phyloP scores from a whole-genome alignment of 2,329 filamentous ascomycete genomes.

The Phoma sp. region DNA sequence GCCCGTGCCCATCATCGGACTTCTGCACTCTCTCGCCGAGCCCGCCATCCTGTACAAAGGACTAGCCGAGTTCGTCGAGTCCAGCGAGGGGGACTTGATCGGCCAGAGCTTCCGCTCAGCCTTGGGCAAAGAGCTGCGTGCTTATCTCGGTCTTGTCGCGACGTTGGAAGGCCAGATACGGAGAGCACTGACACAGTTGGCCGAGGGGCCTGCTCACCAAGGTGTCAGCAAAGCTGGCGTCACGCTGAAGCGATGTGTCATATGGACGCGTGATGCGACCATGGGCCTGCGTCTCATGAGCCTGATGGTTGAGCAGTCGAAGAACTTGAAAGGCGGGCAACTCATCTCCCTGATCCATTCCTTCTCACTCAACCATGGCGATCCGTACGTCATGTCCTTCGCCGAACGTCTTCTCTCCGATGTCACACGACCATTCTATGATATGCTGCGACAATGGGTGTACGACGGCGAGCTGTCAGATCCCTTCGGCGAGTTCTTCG shows the following conservation, averaged over 20 bases:
- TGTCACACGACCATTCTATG: constrained; percentile 94
- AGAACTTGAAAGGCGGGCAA: constrained; percentile 83
- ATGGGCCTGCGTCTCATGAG: constrained; percentile 95
- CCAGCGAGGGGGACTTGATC: constrained; percentile 81
- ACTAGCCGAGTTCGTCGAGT: constrained; percentile 82
- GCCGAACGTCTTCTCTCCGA: constrained; percentile 86
- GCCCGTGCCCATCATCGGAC: constrained; percentile 82
- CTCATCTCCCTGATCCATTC: constrained; percentile 92
- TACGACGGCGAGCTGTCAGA: constrained; percentile 98
- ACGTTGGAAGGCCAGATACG: constrained; percentile 93
- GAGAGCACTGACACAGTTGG: constrained; percentile 77
- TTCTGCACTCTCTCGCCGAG: constrained; percentile 89
- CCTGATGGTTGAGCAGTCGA: constrained; percentile 89
- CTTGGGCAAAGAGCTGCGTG: constrained; percentile 81
- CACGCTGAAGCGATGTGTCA: constrained; percentile 91
- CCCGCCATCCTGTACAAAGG: constrained; percentile 89
- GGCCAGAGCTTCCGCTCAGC: constrained; percentile 91
- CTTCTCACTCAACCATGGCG: constrained; percentile 92
- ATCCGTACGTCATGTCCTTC: constrained; percentile 92
- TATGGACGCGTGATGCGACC: constrained; percentile 97
- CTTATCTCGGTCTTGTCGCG: constrained; percentile 89
- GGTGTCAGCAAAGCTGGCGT: constrained; percentile 87
- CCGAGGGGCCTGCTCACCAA: constrained; percentile 70
- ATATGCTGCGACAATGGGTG: constrained; percentile 95
- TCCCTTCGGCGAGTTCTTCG: constrained; percentile 94